These are phyloP conservation scores for Hymenoscyphus salicellus DNA, from an alignment of 2,329 filamentous ascomycete genomes.

Conservation along the genomic window DNA sequence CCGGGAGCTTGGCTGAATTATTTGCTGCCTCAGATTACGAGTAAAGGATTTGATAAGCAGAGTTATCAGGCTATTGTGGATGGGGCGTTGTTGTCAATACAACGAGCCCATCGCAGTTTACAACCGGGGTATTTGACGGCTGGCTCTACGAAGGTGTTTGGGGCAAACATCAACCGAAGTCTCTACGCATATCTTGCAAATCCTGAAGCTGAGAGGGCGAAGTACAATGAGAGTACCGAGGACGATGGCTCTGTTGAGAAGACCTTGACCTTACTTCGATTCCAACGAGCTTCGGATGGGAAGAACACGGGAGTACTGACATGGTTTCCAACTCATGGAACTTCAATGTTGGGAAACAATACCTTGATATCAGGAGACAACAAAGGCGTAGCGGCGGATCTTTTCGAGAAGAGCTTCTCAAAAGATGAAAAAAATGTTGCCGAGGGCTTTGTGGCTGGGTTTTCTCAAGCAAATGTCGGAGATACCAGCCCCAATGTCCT, in stretches of 20 bases:
- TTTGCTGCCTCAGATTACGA: slow-evolving; percentile 85
- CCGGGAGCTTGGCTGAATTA: slow-evolving; percentile 95
- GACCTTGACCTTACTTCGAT: slow-evolving; percentile 74
- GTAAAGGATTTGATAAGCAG: slow-evolving; percentile 78
- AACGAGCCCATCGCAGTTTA: slow-evolving; percentile 72
- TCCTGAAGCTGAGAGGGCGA: slow-evolving; percentile 68
- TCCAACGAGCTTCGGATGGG: slow-evolving; percentile 68
- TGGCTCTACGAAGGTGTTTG: slow-evolving; percentile 64
- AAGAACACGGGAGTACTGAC: slow-evolving; percentile 79
- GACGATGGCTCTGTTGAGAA: slow-evolving; percentile 64
- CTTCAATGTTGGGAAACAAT: slow-evolving; percentile 87
- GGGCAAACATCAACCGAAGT: slow-evolving; percentile 86
- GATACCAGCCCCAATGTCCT: slow-evolving; percentile 87
- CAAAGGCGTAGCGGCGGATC: slow-evolving; percentile 84
- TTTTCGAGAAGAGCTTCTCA: slow-evolving; percentile 71
- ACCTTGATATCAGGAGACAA: slow-evolving; percentile 92
- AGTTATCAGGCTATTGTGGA: slow-evolving; percentile 88
- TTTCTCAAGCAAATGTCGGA: slow-evolving; percentile 87
- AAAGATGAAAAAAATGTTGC: slow-evolving; percentile 51
- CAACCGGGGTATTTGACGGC: slow-evolving; percentile 64
- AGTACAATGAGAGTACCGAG: slow-evolving; percentile 57
- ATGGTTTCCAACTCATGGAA: slow-evolving; percentile 92
- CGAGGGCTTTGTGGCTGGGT: slow-evolving; percentile 78
- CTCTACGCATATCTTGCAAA: slow-evolving; percentile 86
- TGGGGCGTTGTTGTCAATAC: slow-evolving; percentile 77